Conservation (phyloP, 2,329 filamentous ascomycete species). For the Pseudomassariella vexata region DNA sequence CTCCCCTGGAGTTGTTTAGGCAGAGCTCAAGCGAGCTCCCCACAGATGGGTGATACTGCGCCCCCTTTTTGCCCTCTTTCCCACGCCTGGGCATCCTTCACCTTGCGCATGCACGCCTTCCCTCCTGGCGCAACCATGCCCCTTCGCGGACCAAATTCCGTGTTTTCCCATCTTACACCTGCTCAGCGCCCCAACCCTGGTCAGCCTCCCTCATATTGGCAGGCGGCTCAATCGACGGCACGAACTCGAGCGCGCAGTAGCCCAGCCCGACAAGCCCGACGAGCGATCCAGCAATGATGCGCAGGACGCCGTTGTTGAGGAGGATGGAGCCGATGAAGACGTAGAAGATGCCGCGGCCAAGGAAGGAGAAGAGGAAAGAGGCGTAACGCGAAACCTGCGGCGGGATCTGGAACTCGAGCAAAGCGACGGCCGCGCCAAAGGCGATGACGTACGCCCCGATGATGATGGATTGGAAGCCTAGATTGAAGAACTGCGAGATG, state of each 20-base stretch:
- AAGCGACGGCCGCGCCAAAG: slow-evolving; percentile 74
- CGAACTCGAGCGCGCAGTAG: slow-evolving; percentile 71
- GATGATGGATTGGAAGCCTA: slow-evolving; percentile 61
- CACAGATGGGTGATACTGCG: too few species aligned
- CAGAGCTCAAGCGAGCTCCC: too few species aligned
- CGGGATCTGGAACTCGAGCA: slow-evolving; percentile 90
- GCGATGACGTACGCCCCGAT: slow-evolving; percentile 83
- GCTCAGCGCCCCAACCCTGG: slow-evolving; percentile 70
- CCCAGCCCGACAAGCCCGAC: slow-evolving; percentile 72
- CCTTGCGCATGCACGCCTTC: too few species aligned
- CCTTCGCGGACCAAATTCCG: neutral
- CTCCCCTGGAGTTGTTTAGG: too few species aligned
- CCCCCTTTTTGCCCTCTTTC: too few species aligned
- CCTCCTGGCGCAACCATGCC: neutral
- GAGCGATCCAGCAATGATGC: slow-evolving; percentile 70
- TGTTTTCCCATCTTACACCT: slow-evolving; percentile 55
- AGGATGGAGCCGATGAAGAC: slow-evolving; percentile 88
- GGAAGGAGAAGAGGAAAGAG: slow-evolving; percentile 95
- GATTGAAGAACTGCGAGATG: slow-evolving; percentile 62
- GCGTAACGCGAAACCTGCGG: slow-evolving; percentile 90
- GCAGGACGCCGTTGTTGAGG: slow-evolving; percentile 60
- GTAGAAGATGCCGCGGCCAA: slow-evolving; percentile 95
- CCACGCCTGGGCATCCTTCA: too few species aligned
- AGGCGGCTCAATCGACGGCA: slow-evolving; percentile 73
- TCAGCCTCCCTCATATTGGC: slow-evolving; percentile 78